A percentile compares a stretch with the other conserved stretches of the same genome.
These are phyloP conservation scores for Magnusiomyces tetraspermus DNA, from an alignment of 1,139 yeast genomes.

Conservation along the genomic window DNA sequence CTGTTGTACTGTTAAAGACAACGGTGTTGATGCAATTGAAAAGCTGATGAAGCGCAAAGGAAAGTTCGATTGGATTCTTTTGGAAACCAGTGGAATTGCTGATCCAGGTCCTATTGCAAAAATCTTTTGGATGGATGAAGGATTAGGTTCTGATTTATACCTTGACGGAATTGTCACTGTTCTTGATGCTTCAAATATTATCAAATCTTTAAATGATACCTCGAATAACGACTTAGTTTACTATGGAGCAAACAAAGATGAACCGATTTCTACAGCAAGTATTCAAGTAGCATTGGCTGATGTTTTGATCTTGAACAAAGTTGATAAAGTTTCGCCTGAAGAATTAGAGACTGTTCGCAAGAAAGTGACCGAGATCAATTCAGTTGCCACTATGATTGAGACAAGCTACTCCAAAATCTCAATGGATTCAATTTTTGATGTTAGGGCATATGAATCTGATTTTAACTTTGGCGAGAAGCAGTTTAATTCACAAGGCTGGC, in stretches of 20 bases:
- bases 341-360: conserved; percentile 24
- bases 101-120: conserved; percentile 94
- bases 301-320: conserved; percentile 64
- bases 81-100: conserved; percentile 97
- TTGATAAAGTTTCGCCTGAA: conserved; percentile 41
- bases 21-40: conserved; percentile 91
- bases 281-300: conserved; percentile 89
- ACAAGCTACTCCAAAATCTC: conserved; percentile 68
- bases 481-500: conserved; percentile 13
- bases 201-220: conserved; percentile 57
- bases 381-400: conserved; percentile 54
- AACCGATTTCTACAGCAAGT: conserved; percentile 72
- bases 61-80: conserved; percentile 72
- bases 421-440: conserved; percentile 54
- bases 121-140: conserved; percentile 97
- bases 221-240: conserved; percentile 58
- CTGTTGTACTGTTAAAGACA: conserved; percentile 91
- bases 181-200: conserved; percentile 65
- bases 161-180: conserved; percentile 94
- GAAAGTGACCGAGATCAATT: conserved; percentile 52
- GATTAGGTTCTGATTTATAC: conserved; percentile 69
- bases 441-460: conserved; percentile 62
- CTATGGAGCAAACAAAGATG: conserved; percentile 34
- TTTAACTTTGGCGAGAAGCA: conserved; percentile 10
- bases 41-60: conserved; percentile 65